Evolutionary conservation across 2,329 filamentous ascomycete genomes (phyloP).

Genomic region (Nigrograna mackinnonii): DNA sequence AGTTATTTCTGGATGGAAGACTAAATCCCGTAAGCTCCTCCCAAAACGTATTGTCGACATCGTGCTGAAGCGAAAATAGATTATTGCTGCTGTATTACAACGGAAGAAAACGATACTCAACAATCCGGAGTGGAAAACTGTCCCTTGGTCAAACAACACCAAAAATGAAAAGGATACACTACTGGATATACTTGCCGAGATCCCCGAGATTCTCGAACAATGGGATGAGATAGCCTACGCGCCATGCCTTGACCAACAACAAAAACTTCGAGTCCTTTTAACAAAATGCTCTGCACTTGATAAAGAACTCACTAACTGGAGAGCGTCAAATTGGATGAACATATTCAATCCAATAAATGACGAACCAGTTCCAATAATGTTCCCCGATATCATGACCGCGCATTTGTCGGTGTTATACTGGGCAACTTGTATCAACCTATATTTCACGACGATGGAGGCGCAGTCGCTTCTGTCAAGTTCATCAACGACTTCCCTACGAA

Average conservation of each 20-base stretch:
- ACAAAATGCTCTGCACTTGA: constrained; percentile 23
- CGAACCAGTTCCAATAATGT: constrained; percentile 12
- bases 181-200: constrained; percentile 33
- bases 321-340: constrained; percentile 9
- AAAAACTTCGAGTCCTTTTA: constrained; percentile 1
- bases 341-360: constrained; percentile 16
- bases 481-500: too few species aligned
- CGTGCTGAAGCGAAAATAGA: constrained; percentile 5
- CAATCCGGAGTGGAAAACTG: constrained; percentile 35
- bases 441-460: too few species aligned
- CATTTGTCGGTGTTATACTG: constrained; percentile 28
- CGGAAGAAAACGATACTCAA: constrained; percentile 34
- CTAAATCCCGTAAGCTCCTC: constrained; percentile 3
- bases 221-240: constrained; percentile 24
- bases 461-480: background rate
- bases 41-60: background rate
- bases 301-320: constrained; percentile 22
- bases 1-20: constrained; percentile 26
- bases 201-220: constrained; percentile 35
- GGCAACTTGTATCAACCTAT: constrained; percentile 22
- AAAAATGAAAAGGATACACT: constrained; percentile 39
- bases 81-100: constrained; percentile 38
- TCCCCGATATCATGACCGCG: constrained; percentile 18
- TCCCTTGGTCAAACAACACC: constrained; percentile 35
- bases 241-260: background rate